A percentile compares a stretch with the other conserved stretches of the same genome.
These are phyloP conservation scores for Nelumbo lutea DNA, from an alignment of 164 flowering plant species.

Conservation along the genomic window DNA sequence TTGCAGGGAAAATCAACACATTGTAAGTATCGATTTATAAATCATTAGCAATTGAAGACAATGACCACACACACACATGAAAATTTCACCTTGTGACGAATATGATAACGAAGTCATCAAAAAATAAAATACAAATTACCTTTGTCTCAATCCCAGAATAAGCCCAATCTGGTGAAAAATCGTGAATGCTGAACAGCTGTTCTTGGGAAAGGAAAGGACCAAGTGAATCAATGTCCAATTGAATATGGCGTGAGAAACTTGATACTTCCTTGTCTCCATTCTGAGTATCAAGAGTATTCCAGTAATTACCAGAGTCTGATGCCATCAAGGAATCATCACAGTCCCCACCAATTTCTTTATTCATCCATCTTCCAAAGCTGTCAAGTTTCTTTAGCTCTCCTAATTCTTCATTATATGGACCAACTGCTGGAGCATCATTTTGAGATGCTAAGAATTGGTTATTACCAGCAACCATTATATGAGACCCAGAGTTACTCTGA, in stretches of 20 bases:
- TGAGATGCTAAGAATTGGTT: slow-evolving; percentile 12
- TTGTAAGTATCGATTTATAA: neutral
- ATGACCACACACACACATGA: neutral
- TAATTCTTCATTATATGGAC: slow-evolving; percentile 15
- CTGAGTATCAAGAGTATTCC: slow-evolving; percentile 47
- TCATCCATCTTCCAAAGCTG: slow-evolving; percentile 75
- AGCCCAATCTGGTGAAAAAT: slow-evolving; percentile 78
- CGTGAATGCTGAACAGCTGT: slow-evolving; percentile 59
- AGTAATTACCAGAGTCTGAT: slow-evolving; percentile 52
- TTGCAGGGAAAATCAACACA: slow-evolving; percentile 1
- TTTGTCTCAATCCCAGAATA: slow-evolving; percentile 50
- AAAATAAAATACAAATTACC: slow-evolving; percentile 27
- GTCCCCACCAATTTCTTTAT: slow-evolving; percentile 58
- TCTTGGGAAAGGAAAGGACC: slow-evolving; percentile 73
- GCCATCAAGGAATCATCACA: slow-evolving; percentile 63
- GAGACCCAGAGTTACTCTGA: slow-evolving; percentile 16
- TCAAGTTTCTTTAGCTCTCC: slow-evolving; percentile 54
- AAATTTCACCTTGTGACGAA: too few species aligned
- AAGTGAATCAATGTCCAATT: slow-evolving; percentile 43
- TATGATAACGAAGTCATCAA: neutral
- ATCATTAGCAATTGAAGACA: neutral
- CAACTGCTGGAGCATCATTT: slow-evolving; percentile 15
- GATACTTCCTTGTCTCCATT: slow-evolving; percentile 53
- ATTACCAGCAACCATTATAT: slow-evolving; percentile 11
- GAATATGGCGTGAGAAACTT: slow-evolving; percentile 53